A percentile compares a stretch with the other conserved stretches of the same genome.
These are phyloP conservation scores for Cryphonectria japonica DNA, from an alignment of 2,329 filamentous ascomycete species.

Conservation along the genomic window DNA sequence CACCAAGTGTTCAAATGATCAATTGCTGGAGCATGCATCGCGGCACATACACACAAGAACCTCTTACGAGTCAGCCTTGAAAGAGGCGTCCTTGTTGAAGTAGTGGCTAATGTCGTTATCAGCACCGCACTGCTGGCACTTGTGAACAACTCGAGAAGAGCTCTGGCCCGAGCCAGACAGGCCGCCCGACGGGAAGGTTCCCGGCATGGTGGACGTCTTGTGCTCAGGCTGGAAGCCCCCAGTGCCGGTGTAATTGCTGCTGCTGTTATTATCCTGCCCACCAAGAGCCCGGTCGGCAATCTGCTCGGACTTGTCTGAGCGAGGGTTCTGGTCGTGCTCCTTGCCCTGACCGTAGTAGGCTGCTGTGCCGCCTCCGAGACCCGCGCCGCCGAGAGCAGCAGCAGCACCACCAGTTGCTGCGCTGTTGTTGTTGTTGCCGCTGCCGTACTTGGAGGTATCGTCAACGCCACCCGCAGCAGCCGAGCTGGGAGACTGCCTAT, in stretches of 20 bases:
- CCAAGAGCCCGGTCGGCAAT: slow-evolving; percentile 19
- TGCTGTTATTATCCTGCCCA: not conserved
- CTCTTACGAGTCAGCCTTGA: not conserved
- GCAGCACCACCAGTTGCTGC: not conserved
- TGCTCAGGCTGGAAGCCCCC: slow-evolving; percentile 20
- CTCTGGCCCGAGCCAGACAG: slow-evolving; percentile 25
- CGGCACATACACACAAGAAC: not conserved
- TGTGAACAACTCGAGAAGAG: slow-evolving; percentile 31
- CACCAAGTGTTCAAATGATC: not conserved
- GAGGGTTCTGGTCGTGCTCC: slow-evolving; percentile 18
- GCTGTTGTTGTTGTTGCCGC: not conserved
- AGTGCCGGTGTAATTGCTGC: not conserved
- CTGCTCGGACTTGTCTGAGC: slow-evolving; percentile 13
- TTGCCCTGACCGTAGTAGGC: slow-evolving; percentile 23
- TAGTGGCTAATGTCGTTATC: slow-evolving; percentile 34
- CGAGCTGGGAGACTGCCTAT: not conserved
- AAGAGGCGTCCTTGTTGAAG: slow-evolving; percentile 29
- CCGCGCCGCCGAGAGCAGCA: slow-evolving; percentile 6
- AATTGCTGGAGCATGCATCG: not conserved
- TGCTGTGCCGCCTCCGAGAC: slow-evolving; percentile 7
- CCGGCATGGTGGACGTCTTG: slow-evolving; percentile 10
- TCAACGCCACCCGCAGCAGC: not conserved
- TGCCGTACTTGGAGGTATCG: not conserved
- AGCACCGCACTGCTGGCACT: slow-evolving; percentile 31
- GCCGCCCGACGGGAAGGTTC: not conserved